phyloP scores from a whole-genome alignment of 345 rosid species.

The Salix viminalis region DNA sequence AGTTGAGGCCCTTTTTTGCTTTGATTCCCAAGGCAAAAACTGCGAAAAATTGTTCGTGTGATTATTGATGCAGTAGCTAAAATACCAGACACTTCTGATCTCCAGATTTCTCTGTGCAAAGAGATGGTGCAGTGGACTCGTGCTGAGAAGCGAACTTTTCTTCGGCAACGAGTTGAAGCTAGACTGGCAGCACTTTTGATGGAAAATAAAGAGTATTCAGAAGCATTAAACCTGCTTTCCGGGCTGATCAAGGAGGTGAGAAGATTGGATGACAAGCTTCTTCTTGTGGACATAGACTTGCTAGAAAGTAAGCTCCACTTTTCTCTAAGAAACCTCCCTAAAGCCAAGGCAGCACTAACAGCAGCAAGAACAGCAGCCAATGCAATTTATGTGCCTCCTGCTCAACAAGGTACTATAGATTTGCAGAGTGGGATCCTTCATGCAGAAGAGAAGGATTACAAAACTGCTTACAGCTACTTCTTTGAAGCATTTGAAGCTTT shows the following conservation, averaged over 20 bases:
- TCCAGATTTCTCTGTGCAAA: conserved; percentile 86
- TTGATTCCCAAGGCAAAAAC: conserved; percentile 94
- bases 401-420: conserved; percentile 95
- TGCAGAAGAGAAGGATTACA: conserved; percentile 97
- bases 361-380: conserved; percentile 97
- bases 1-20: conserved; percentile 80
- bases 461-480: conserved; percentile 93
- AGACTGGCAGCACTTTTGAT: conserved; percentile 89
- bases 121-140: conserved; percentile 95
- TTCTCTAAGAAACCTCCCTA: conserved; percentile 84
- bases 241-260: conserved; percentile 86
- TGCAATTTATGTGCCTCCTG: conserved; percentile 91
- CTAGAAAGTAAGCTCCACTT: conserved; percentile 92
- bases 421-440: conserved; percentile 97
- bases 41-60: conserved; percentile 80
- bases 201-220: conserved; percentile 80
- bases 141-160: conserved; percentile 87
- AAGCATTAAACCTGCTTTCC: conserved; percentile 67
- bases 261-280: conserved; percentile 93
- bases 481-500: conserved; percentile 94
- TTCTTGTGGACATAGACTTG: conserved; percentile 87
- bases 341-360: conserved; percentile 94
- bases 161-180: conserved; percentile 91
- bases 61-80: conserved; percentile 90
- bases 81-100: conserved; percentile 82